Evolutionary conservation across 805 yeast genomes (phyloP).

Genomic region (Ogataea philodendri): DNA sequence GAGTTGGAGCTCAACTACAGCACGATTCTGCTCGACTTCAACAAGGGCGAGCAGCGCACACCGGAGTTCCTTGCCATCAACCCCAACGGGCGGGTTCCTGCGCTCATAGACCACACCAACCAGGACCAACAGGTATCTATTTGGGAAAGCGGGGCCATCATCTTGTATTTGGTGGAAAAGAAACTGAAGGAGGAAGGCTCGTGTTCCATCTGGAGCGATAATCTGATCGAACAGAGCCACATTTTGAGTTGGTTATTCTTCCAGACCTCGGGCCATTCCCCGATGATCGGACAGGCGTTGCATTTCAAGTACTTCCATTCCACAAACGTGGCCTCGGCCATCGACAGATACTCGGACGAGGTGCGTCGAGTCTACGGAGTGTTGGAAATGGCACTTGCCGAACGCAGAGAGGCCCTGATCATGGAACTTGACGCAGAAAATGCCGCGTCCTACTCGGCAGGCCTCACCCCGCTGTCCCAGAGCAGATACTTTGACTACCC

Average conservation of each 20-base stretch:
- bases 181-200: constrained; percentile 59
- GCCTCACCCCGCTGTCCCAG: constrained; percentile 82
- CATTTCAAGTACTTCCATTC: constrained; percentile 92
- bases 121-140: constrained; percentile 64
- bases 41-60: constrained; percentile 85
- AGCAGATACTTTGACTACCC: constrained; percentile 88
- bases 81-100: constrained; percentile 96
- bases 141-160: constrained; percentile 96
- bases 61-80: constrained; percentile 92
- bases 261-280: constrained; percentile 96
- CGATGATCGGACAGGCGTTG: constrained; percentile 97
- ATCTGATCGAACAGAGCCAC: constrained; percentile 75
- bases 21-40: constrained; percentile 83
- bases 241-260: constrained; percentile 88
- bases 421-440: constrained; percentile 88
- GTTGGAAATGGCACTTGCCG: constrained; percentile 92
- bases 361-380: constrained; percentile 93
- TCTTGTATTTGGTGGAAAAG: constrained; percentile 74
- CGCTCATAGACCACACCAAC: constrained; percentile 82
- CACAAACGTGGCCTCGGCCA: constrained; percentile 80
- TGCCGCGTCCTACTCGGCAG: constrained; percentile 83
- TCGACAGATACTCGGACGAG: constrained; percentile 87
- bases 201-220: constrained; percentile 78
- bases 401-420: constrained; percentile 82
- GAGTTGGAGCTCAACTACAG: constrained; percentile 78